Conservation (phyloP, 345 rosid genomes). For the Salix caprea region DNA sequence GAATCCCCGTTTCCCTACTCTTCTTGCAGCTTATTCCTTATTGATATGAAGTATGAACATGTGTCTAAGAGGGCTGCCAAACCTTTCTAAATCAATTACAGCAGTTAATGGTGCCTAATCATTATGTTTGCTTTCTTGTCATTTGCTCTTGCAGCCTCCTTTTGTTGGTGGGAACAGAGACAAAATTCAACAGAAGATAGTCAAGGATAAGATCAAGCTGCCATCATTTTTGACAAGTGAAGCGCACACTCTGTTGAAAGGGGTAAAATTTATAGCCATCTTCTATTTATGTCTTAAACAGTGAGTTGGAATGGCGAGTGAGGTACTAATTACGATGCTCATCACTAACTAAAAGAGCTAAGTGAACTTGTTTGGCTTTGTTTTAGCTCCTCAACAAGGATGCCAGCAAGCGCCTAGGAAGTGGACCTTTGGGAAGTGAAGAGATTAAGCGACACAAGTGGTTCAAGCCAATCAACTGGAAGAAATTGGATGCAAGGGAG, state of each 20-base stretch:
- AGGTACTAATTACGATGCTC: not conserved
- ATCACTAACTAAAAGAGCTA: not conserved
- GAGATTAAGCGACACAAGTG: conserved; percentile 82
- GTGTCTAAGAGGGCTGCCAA: not conserved
- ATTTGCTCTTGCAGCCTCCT: conserved; percentile 61
- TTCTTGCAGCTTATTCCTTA: not conserved
- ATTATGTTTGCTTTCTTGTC: not conserved
- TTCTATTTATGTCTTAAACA: too few species aligned
- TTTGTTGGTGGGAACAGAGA: conserved; percentile 54
- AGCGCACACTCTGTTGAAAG: conserved; percentile 77
- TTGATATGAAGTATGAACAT: not conserved
- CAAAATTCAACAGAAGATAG: conserved; percentile 72
- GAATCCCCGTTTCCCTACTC: not conserved
- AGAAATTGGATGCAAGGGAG: conserved; percentile 69
- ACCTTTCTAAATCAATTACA: not conserved
- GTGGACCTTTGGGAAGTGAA: conserved; percentile 58
- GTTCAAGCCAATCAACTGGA: conserved; percentile 86
- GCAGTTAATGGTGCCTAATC: not conserved
- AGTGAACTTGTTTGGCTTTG: not conserved
- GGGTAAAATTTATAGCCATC: conserved; percentile 40
- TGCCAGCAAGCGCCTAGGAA: conserved; percentile 63
- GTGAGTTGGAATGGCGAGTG: not conserved
- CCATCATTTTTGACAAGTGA: conserved; percentile 65
- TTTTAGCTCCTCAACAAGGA: conserved; percentile 75
- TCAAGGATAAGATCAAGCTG: conserved; percentile 77